A percentile compares a stretch with the other conserved stretches of the same genome.
These are phyloP conservation scores for Fusarium continuum DNA, from an alignment of 2,329 filamentous ascomycete genomes.

Conservation along the genomic window DNA sequence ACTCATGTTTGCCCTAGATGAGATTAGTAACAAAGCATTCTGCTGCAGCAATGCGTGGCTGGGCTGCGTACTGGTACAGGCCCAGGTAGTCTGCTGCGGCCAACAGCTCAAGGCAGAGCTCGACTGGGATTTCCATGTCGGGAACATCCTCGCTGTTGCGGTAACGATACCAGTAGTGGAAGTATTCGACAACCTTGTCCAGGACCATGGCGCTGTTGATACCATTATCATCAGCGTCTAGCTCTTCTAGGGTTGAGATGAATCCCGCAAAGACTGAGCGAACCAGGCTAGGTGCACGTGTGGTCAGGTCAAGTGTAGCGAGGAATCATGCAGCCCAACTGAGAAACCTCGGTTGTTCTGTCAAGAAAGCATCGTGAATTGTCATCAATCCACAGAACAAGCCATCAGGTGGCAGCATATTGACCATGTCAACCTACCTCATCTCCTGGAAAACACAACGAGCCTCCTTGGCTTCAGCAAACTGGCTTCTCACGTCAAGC, in stretches of 20 bases:
- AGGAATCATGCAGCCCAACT: constrained; percentile 59
- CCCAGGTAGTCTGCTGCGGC: constrained; percentile 81
- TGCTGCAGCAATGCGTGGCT: constrained; percentile 45
- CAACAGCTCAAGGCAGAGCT: constrained; percentile 79
- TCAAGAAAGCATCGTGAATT: constrained; percentile 58
- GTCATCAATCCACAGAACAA: constrained; percentile 49
- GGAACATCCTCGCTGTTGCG: constrained; percentile 75
- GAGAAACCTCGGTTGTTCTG: constrained; percentile 51
- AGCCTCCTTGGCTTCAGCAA: constrained; percentile 70
- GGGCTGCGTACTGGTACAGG: constrained; percentile 62
- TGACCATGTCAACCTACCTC: constrained; percentile 60
- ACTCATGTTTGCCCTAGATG: constrained; percentile 50
- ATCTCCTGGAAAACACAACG: constrained; percentile 76
- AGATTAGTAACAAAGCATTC: constrained; percentile 45
- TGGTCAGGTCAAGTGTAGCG: constrained; percentile 73
- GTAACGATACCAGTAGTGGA: constrained; percentile 83
- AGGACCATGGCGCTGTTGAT: constrained; percentile 72
- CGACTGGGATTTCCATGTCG: constrained; percentile 82
- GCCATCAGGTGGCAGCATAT: constrained; percentile 19
- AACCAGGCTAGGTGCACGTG: constrained; percentile 24
- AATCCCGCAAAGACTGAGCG: constrained; percentile 20
- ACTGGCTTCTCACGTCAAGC: constrained; percentile 75
- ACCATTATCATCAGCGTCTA: constrained; percentile 39
- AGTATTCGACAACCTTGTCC: constrained; percentile 84
- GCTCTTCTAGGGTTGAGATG: constrained; percentile 14